Evolutionary conservation across 2,329 filamentous ascomycete genomes (phyloP), one percentile per base, ranked within the genome.

Genomic region (Fusarium dlaminii): DNA sequence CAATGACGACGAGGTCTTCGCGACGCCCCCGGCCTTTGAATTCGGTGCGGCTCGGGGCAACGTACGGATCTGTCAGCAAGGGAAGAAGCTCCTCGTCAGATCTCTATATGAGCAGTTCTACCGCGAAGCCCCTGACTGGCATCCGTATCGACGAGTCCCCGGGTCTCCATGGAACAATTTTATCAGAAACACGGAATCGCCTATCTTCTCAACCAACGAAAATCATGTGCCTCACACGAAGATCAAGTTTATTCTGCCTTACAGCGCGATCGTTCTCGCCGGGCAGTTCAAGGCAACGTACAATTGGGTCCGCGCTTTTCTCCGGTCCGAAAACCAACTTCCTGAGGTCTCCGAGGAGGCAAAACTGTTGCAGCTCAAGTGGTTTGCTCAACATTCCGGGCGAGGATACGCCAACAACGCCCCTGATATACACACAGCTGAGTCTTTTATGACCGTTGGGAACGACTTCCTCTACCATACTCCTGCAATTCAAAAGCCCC

Each of bases 131-230:
- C 71, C 73, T 15, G 46, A 60, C 57, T 77, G 73, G 68, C 73
- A 78, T 32, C 77, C 77, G 24, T 71, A 71, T 46, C 54, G 67
- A 57, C 45, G 45, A 18, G 55, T 73, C 4, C 75, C 75, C 15
- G 77, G 77, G 9, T 76, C 75, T 15, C 61, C 70, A 24, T 78
- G 77, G 77, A 78, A 78, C 61, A 76, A 74, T 36, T 77, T 70
- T 49, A 68, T 78, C 46, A 73, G 51, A 36, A 78, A 78, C 48
- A 51, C 42, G 24, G 37, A 48, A 6, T 42, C 51, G 20, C 54
- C 68, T 57, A 39, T 58, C 39, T 40, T 58, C 65, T 27, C 75
- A 6, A 45, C 42, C 42, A 12, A 37, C 24, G 27, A n/a, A 22
- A 48, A 22, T 22, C 18, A 9, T 15, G 10, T 29, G 27, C 27